Base-by-base conservation (phyloP, 345 rosid species). In the Salix viminalis region DNA sequence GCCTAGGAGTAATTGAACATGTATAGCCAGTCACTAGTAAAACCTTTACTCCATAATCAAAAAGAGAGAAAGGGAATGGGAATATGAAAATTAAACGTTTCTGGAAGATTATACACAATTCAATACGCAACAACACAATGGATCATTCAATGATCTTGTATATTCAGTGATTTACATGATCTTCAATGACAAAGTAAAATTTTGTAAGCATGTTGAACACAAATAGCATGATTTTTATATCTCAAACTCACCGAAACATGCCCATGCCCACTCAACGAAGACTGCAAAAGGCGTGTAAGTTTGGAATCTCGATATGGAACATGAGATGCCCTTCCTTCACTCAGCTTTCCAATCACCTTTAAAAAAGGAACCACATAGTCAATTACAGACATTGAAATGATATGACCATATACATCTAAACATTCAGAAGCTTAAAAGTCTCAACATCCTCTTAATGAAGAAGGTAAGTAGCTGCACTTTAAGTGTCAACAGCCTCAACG, bases 301-400 rank as follows among this genome's bases (percentile, higher is more conserved):
- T 96, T 96, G 61, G 99, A 96, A 82, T 96, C 99, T 61, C 99
- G 90, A 85, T 90, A 96, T 36, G 99, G 99, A 86, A 96, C 97
- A 85, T 96, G 99, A 82, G 96, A 94, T 76, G 97, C 97, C 89
- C 89, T 96, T 73, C 99, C 99, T 83, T 96, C 99, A 76, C 98
- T 96, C 80, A 96, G 83, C 81, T 96, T 96, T 79, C 99, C 98
- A 58, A 96, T 96, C 37, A 96, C 99, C 99, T 96, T 83, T 83
- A 88, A 52, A 84, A 34, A 64, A 69, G 37, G 72, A 86, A 80
- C 66, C 75, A 76, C 28, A 72, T 24, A 32, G 79, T 61, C 70
- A 64, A 76, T 67, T 78, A 52, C 60, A 62, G 48, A 65, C 50
- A 71, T 76, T 28, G 52, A 74, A 76, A 68, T 39, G 54, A 42